Base-by-base conservation (phyloP, 805 yeast genomes). In the Scheffersomyces ergatensis region DNA sequence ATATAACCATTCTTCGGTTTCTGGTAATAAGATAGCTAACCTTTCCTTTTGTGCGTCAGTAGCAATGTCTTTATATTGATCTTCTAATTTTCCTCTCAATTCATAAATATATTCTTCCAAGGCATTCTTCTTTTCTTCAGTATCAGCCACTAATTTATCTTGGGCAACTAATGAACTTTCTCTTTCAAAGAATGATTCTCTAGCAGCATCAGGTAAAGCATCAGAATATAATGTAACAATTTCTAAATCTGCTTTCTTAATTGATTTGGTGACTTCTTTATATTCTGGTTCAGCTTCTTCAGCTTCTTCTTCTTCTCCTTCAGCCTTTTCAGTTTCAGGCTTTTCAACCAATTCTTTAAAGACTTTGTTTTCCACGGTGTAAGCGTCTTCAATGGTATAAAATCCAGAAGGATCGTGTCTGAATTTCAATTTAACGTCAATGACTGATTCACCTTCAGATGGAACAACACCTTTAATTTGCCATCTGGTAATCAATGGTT, bases 21-120 rank as follows among this genome's bases (percentile, higher is more conserved):
- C 84, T 60, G 76, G 64, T 63, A 93, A 78, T 77, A 85, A 77
- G 46, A 72, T 85, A 37, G 78, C 65, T 59, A 93, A 77, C 61
- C 78, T 85, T 50, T 71, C 73, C 80, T 92, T 92, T 79, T 93
- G 99, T 58, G 82, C 89, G 45, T 85, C 95, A 52, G 85, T 77
- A 43, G 97, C 97, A 63, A 90, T 93, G 56, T 76, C 82, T 53
- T 86, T 78, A 65, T 92, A 92, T 57, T 82, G 83, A 42, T 89
- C 99, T 45, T 90, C 98, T 60, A 93, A 77, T 76, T 93, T 93
- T 65, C 95, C 96, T 75, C 99, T 86, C 70, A 92, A 82, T 58
- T 89, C 95, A 74, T 93, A 93, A 60, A 93, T 93, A 78, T 93
- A 93, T 78, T 93, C 99, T 78, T 93, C 99, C 48, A 93, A 78